Evolutionary conservation across 2,329 filamentous ascomycete genomes (phyloP), one percentile per base, ranked within the genome.

Genomic region (Colletotrichum sp.): DNA sequence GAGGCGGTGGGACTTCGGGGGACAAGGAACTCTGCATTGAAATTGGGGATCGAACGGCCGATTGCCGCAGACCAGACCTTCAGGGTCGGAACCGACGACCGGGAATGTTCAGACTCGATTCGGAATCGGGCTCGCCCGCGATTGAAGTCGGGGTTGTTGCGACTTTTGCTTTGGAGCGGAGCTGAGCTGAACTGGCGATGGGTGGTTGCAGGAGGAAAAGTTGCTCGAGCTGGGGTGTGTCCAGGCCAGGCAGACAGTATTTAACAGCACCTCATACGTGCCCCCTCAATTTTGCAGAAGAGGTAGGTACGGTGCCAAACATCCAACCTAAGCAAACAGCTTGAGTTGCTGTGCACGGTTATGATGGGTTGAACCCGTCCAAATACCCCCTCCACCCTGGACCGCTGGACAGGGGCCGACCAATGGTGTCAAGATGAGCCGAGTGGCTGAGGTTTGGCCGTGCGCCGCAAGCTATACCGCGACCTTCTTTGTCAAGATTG

Each of bases 1-100:
- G 67, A 21, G 76, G 44, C 32, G 57, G 71, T 36, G 66, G 60
- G 52, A 76, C 60, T 30, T 75, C 28, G 75, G 75, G 75, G 15
- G 59, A 36, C 39, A 76, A 32, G 26, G 71, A 76, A 44, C 30
- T 34, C 49, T 73, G 70, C 73, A 76, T 76, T 64, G 60, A 30
- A 44, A 9, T 13, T 21, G 32, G 16, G 63, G 44, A 52, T 52
- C 64, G 30, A 13, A 15, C n/a, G 57, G 18, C 68, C 68, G 68
- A 63, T 70, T 70, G 59, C 59, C 68, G 68, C n/a, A 32, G 24
- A 39, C 44, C n/a, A 32, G 24, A 39, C 44, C 44, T 52, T 52
- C 44, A 52, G 44, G 18, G 18, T 24, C 36, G 68, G 57, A 68
- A 63, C 55, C 66, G 66, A 68, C 21, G 34, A 59, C 65, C 49